Evolutionary conservation across 2,329 filamentous ascomycete species (phyloP), one percentile per base, ranked within the genome.

Genomic region (Aspergillus pseudoviridinutans): DNA sequence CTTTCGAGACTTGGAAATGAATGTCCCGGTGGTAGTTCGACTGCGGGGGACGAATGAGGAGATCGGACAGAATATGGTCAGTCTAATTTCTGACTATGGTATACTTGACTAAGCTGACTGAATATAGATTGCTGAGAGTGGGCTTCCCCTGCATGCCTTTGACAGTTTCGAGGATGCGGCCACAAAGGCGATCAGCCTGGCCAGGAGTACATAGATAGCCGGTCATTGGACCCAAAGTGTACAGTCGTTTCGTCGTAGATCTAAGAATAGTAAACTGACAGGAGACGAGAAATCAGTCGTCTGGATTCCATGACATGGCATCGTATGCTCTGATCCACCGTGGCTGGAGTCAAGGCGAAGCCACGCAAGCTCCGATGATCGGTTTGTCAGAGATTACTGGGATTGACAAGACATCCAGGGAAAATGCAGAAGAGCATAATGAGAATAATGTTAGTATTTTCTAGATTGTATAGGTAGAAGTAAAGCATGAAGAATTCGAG

Each of bases 161-260:
- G 88, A 91, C 72, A 84, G 85, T 60, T 91, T 91, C 69, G 86
- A 90, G 60, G 86, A 89, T 70, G 90, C 89, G 0, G 87, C 86
- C 1, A 78, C 78, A 55, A 87, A 88, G 71, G 87, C 84, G 1
- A 84, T 89, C 38, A 81, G 84, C 67, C 71, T 89, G 59, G 82
- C 83, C 2, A 53, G 28, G 8, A 35, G 42, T 2, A 38, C 53
- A 6, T 49, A 54, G 52, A 46, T 28, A 47, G 51, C 14, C 14
- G 17, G 32, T 35, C 5, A 35, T 35, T 17, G 32, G 32, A 6
- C 14, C 32, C 32, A 35, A 32, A 35, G 32, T 17, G 12, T 35
- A 17, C 32, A 17, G 32, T 35, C 32, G 14, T 35, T 35, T 35
- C 12, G 2, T 35, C 4, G 14, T 14, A 17, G 32, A 35, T 3